Evolutionary conservation across 2,329 filamentous ascomycete species (phyloP).

Genomic region (Sphaerostilbella broomeana): DNA sequence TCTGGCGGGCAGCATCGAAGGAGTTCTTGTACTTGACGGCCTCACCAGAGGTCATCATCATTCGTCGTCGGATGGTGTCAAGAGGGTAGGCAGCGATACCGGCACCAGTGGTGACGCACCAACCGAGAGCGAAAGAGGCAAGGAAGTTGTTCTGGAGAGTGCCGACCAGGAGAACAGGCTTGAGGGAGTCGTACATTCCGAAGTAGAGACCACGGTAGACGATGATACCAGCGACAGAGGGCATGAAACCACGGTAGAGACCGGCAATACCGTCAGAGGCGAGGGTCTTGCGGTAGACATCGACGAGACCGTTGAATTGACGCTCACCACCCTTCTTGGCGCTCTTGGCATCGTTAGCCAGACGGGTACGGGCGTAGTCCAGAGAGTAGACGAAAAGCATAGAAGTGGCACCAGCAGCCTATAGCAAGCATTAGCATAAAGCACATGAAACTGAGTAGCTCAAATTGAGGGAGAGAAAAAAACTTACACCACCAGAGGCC

Average conservation of each 20-base stretch:
- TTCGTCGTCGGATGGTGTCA: conserved; percentile 99
- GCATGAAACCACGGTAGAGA: conserved; percentile 99
- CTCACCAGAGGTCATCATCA: conserved; percentile 99
- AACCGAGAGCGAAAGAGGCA: conserved; percentile 97
- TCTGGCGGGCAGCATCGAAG: conserved; percentile 91
- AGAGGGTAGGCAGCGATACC: conserved; percentile 99
- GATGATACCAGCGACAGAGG: conserved; percentile 96
- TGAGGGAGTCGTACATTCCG: conserved; percentile 99
- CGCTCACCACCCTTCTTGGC: conserved; percentile 94
- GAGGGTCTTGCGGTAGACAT: conserved; percentile 99
- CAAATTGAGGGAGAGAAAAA: neutral
- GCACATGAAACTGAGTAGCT: conserved; percentile 2
- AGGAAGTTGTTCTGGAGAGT: conserved; percentile 96
- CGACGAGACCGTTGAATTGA: conserved; percentile 99
- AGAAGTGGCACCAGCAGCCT: conserved; percentile 98
- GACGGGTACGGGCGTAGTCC: conserved; percentile 99
- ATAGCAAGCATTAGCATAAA: conserved; percentile 6
- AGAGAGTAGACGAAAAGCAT: conserved; percentile 99
- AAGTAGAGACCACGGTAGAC: conserved; percentile 99
- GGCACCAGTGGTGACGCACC: conserved; percentile 99
- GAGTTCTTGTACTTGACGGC: conserved; percentile 99
- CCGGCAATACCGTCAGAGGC: conserved; percentile 96
- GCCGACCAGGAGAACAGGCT: conserved; percentile 94
- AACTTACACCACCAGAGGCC: conserved; percentile 96
- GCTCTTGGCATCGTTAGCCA: conserved; percentile 99